A percentile compares a stretch with the other conserved stretches of the same genome.
These are phyloP conservation scores for Blastomyces parvus DNA, from an alignment of 2,329 filamentous ascomycete species.

Conservation along the genomic window DNA sequence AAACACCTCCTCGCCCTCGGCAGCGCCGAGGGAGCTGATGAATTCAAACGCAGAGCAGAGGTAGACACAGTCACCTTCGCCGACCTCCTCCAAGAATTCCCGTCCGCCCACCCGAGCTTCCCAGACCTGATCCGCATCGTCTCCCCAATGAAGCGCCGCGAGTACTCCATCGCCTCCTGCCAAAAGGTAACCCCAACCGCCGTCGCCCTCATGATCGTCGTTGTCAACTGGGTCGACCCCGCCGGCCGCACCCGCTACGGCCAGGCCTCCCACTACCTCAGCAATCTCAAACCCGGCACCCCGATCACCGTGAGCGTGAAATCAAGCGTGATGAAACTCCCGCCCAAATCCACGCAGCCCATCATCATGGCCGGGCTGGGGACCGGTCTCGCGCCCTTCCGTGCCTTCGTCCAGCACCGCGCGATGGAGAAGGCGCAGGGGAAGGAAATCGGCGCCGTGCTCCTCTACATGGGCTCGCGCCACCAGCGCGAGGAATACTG, in stretches of 20 bases:
- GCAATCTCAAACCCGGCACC: constrained; percentile 61
- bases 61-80: constrained; percentile 87
- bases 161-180: constrained; percentile 98
- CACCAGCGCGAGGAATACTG: constrained; percentile 98
- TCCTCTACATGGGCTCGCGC: constrained; percentile 92
- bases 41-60: constrained; percentile 87
- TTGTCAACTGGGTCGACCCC: constrained; percentile 88
- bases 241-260: constrained; percentile 82
- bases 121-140: constrained; percentile 83
- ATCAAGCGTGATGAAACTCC: constrained; percentile 98
- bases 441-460: constrained; percentile 83
- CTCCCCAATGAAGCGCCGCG: constrained; percentile 83
- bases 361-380: constrained; percentile 99
- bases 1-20: constrained; percentile 67
- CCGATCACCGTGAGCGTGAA: constrained; percentile 92
- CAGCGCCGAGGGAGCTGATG: constrained; percentile 67
- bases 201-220: constrained; percentile 94
- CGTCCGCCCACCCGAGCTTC: constrained; percentile 78
- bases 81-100: constrained; percentile 81
- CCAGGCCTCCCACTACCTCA: constrained; percentile 86
- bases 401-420: constrained; percentile 95
- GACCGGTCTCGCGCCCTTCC: constrained; percentile 96
- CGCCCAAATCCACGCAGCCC: constrained; percentile 72
- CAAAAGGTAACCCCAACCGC: constrained; percentile 84
- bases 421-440: constrained; percentile 97